Conservation (phyloP, 1,139 yeast genomes). For the Magnusiomyces paraingens region DNA sequence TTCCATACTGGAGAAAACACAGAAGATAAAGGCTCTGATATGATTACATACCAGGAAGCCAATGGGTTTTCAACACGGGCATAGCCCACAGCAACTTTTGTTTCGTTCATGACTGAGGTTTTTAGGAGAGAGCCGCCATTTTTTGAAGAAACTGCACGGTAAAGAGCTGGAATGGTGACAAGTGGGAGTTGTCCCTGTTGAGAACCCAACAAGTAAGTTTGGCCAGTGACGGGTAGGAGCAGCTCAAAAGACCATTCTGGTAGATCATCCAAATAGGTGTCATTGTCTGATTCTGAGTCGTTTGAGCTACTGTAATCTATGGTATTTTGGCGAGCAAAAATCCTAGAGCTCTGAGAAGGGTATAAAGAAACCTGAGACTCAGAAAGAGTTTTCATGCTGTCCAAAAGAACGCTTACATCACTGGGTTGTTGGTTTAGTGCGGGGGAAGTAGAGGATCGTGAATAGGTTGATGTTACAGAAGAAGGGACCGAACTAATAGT, state of each 20-base stretch:
- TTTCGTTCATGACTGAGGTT: slow-evolving; percentile 39
- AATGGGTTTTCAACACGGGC: slow-evolving; percentile 46
- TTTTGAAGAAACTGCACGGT: background rate
- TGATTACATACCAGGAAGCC: slow-evolving; percentile 68
- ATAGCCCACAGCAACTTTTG: slow-evolving; percentile 63
- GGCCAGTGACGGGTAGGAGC: slow-evolving; percentile 10
- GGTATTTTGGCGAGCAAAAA: background rate
- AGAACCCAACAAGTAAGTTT: background rate
- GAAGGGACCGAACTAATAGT: background rate
- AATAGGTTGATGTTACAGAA: background rate
- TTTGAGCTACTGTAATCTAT: background rate
- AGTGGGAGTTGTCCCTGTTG: background rate
- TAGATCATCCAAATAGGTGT: background rate
- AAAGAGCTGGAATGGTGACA: slow-evolving; percentile 2
- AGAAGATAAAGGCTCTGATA: slow-evolving; percentile 54
- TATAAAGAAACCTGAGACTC: no score
- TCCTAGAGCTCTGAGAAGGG: no score
- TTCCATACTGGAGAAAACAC: slow-evolving; percentile 60
- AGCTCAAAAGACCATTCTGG: background rate
- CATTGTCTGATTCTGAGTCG: background rate
- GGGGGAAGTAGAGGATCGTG: background rate
- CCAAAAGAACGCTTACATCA: background rate
- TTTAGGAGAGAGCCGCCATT: slow-evolving; percentile 46
- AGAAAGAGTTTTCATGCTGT: background rate
- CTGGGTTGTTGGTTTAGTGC: background rate